Evolutionary conservation across 768 basidiomycete genomes (phyloP).

Genomic region (Lactarius trivialis): DNA sequence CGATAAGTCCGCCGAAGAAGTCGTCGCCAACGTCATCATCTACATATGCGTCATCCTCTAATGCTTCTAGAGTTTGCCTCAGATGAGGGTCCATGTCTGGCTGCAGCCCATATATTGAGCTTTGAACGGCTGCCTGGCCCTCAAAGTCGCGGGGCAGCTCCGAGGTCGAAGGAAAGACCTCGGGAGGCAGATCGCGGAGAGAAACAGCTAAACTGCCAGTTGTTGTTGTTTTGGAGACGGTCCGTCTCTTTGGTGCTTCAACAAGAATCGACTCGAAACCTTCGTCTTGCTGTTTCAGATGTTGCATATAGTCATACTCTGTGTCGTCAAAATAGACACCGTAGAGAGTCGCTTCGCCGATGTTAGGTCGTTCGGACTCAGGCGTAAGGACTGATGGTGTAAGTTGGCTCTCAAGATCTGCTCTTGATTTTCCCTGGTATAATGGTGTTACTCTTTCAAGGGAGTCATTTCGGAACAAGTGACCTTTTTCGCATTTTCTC

Average conservation of each 20-base stretch:
- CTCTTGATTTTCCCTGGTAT: constrained; percentile 68
- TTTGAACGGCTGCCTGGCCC: constrained; percentile 70
- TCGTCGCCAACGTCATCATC: constrained; percentile 67
- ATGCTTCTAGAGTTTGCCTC: constrained; percentile 84
- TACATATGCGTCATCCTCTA: constrained; percentile 95
- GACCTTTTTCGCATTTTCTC: constrained; percentile 67
- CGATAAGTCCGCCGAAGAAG: constrained; percentile 69
- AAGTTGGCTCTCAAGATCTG: constrained; percentile 64
- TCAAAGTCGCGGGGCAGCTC: constrained; percentile 75
- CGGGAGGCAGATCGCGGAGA: constrained; percentile 58
- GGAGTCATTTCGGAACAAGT: constrained; percentile 1
- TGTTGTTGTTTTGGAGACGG: constrained; percentile 36
- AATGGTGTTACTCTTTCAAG: constrained; percentile 7
- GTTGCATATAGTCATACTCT: constrained; percentile 98
- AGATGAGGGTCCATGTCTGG: constrained; percentile 97
- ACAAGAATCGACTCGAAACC: constrained; percentile 77
- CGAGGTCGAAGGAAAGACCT: constrained; percentile 59
- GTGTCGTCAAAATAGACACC: constrained; percentile 95
- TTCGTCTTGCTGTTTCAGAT: constrained; percentile 75
- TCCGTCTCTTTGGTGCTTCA: constrained; percentile 52
- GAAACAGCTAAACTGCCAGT: constrained; percentile 35
- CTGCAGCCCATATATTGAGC: constrained; percentile 80
- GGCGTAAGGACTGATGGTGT: constrained; percentile 42
- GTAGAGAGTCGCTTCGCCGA: constrained; percentile 85
- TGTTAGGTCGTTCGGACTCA: constrained; percentile 42